Percentiles rank a stretch among this genome's conserved stretches.
Conservation (phyloP, 2,329 filamentous ascomycete species). For the Penicillium griseofulvum region DNA sequence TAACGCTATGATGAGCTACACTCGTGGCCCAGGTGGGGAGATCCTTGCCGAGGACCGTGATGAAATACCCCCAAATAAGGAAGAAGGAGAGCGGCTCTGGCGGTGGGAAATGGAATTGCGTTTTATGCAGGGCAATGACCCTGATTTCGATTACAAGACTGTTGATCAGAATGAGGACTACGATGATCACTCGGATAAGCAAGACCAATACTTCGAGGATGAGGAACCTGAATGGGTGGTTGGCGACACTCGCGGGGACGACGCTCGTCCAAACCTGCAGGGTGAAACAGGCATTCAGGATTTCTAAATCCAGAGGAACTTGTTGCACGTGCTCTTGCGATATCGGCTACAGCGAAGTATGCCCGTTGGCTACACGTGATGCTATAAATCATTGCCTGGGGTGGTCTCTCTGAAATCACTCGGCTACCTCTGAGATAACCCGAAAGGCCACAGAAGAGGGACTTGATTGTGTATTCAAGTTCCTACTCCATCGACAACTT, state of each 20-base stretch:
- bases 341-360: neutral
- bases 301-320: slow-evolving; percentile 49
- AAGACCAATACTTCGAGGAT: slow-evolving; percentile 77
- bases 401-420: neutral
- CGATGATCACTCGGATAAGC: slow-evolving; percentile 63
- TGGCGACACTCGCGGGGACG: slow-evolving; percentile 42
- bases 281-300: slow-evolving; percentile 73
- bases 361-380: neutral
- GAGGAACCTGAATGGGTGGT: slow-evolving; percentile 69
- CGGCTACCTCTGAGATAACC: neutral
- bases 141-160: slow-evolving; percentile 70
- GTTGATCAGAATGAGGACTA: slow-evolving; percentile 72
- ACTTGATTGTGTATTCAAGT: neutral
- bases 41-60: slow-evolving; percentile 60
- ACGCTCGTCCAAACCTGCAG: slow-evolving; percentile 26
- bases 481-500: neutral
- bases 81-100: slow-evolving; percentile 70
- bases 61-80: slow-evolving; percentile 57
- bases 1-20: slow-evolving; percentile 51
- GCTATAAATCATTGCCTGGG: neutral
- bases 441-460: neutral
- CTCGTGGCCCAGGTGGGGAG: slow-evolving; percentile 52
- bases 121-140: slow-evolving; percentile 72
- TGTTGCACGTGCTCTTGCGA: neutral
- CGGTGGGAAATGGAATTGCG: slow-evolving; percentile 67